phyloP scores from a whole-genome alignment of 2,329 filamentous ascomycete genomes.

The Cytospora schulzeri region DNA sequence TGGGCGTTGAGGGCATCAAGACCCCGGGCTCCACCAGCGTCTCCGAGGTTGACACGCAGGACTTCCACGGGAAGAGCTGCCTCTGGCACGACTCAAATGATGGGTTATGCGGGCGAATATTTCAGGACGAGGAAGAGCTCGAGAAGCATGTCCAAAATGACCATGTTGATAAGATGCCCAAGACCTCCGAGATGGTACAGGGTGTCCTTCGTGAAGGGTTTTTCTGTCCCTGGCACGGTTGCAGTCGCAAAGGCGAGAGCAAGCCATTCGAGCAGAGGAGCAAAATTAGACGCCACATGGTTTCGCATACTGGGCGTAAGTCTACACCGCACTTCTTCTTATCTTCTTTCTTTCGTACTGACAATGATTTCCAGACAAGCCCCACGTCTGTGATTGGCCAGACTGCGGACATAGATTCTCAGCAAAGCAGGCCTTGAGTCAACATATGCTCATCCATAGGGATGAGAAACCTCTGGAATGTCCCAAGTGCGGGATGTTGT shows the following conservation, averaged over 20 bases:
- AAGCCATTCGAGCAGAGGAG: slow-evolving; percentile 60
- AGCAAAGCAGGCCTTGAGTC: slow-evolving; percentile 67
- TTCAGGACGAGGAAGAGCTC: slow-evolving; percentile 24
- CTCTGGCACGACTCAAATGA: slow-evolving; percentile 9
- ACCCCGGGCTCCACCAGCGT: background rate
- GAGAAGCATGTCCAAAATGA: slow-evolving; percentile 21
- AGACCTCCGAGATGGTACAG: slow-evolving; percentile 9
- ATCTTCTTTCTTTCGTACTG: slow-evolving; percentile 1
- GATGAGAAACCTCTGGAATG: slow-evolving; percentile 40
- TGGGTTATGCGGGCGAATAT: slow-evolving; percentile 17
- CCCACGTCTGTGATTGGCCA: slow-evolving; percentile 51
- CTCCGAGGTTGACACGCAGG: slow-evolving; percentile 7
- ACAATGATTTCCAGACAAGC: slow-evolving; percentile 54
- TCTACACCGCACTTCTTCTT: slow-evolving; percentile 22
- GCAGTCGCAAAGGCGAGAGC: slow-evolving; percentile 48
- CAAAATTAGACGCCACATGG: slow-evolving; percentile 66
- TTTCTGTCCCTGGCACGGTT: slow-evolving; percentile 36
- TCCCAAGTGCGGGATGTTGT: slow-evolving; percentile 7
- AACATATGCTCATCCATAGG: slow-evolving; percentile 68
- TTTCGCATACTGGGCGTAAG: slow-evolving; percentile 66
- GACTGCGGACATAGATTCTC: slow-evolving; percentile 62
- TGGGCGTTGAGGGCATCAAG: background rate
- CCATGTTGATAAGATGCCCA: slow-evolving; percentile 23
- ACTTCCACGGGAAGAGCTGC: slow-evolving; percentile 1
- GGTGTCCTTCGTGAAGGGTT: slow-evolving; percentile 7